Conservation (phyloP, 805 yeast species). For the Kodamaea jinghongensis region DNA sequence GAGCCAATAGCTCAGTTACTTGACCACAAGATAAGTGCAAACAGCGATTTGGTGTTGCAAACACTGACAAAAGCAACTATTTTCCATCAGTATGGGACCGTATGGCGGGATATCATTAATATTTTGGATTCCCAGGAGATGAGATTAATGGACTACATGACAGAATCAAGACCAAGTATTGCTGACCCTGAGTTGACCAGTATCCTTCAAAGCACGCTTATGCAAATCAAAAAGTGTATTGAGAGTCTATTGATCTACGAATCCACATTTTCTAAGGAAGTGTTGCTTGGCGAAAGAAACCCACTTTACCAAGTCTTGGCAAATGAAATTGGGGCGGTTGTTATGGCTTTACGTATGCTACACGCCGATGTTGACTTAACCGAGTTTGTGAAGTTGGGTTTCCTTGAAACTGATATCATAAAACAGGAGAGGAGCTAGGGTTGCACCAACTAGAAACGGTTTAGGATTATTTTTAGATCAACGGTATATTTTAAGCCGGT, state of each 20-base stretch:
- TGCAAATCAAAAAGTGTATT: slow-evolving; percentile 7
- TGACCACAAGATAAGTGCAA: slow-evolving; percentile 27
- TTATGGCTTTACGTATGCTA: slow-evolving; percentile 12
- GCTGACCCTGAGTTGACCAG: slow-evolving; percentile 5
- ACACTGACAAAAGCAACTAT: slow-evolving; percentile 26
- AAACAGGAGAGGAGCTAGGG: too few species aligned
- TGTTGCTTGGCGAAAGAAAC: slow-evolving; percentile 6
- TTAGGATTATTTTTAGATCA: background rate
- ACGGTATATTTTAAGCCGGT: background rate
- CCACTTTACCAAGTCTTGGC: slow-evolving; percentile 14
- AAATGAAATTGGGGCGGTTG: slow-evolving; percentile 24
- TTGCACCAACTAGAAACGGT: background rate
- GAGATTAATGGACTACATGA: slow-evolving; percentile 17
- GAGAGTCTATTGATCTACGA: slow-evolving; percentile 4
- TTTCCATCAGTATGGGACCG: slow-evolving; percentile 24
- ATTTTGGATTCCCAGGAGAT: slow-evolving; percentile 26
- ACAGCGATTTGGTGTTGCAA: slow-evolving; percentile 21
- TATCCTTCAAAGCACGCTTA: slow-evolving; percentile 8
- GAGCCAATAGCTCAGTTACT: slow-evolving; percentile 32
- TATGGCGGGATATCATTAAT: slow-evolving; percentile 28
- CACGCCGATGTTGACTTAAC: slow-evolving; percentile 7
- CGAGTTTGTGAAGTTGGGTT: slow-evolving; percentile 10
- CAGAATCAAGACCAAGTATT: slow-evolving; percentile 9
- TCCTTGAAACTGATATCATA: slow-evolving; percentile 2
- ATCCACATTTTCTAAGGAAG: slow-evolving; percentile 5